phyloP scores from a whole-genome alignment of 495 filamentous ascomycete genomes.

The Talaromyces borbonicus region DNA sequence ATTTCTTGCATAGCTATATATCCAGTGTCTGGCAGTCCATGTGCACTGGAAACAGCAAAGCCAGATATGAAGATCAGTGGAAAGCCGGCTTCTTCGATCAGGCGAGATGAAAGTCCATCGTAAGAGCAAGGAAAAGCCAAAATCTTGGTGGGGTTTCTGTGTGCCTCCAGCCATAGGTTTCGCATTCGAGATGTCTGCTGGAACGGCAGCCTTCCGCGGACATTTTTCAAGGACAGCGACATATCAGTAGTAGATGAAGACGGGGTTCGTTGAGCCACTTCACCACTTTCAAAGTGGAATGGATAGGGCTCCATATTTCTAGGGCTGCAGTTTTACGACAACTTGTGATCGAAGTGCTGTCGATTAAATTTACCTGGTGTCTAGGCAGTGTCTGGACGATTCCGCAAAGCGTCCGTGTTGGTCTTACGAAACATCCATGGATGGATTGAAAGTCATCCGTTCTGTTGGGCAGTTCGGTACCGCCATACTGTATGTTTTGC shows the following conservation, averaged over 20 bases:
- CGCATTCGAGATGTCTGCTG: constrained; percentile 24
- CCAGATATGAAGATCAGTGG: constrained; percentile 29
- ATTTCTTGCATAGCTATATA: constrained; percentile 36
- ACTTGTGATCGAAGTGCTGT: too few species aligned
- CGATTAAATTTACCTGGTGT: too few species aligned
- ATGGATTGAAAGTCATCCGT: too few species aligned
- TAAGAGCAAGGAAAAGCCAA: constrained; percentile 28
- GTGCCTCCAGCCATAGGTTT: constrained; percentile 28
- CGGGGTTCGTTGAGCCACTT: constrained; percentile 4
- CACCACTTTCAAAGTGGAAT: constrained; percentile 18
- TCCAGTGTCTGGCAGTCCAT: constrained; percentile 32
- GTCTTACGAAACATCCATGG: too few species aligned
- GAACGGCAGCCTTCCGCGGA: constrained; percentile 21
- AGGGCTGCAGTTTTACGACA: background rate
- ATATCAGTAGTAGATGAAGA: constrained; percentile 10
- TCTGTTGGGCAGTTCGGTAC: too few species aligned
- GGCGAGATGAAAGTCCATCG: constrained; percentile 29
- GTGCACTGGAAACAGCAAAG: constrained; percentile 23
- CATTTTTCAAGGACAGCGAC: constrained; percentile 14
- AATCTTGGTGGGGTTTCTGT: constrained; percentile 26
- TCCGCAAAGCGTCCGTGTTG: too few species aligned
- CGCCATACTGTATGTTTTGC: too few species aligned
- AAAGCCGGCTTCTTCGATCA: constrained; percentile 33
- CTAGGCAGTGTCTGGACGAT: too few species aligned
- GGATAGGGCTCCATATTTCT: constrained; percentile 23